phyloP scores from a whole-genome alignment of 345 rosid species.

The Bruguiera parviflora region DNA sequence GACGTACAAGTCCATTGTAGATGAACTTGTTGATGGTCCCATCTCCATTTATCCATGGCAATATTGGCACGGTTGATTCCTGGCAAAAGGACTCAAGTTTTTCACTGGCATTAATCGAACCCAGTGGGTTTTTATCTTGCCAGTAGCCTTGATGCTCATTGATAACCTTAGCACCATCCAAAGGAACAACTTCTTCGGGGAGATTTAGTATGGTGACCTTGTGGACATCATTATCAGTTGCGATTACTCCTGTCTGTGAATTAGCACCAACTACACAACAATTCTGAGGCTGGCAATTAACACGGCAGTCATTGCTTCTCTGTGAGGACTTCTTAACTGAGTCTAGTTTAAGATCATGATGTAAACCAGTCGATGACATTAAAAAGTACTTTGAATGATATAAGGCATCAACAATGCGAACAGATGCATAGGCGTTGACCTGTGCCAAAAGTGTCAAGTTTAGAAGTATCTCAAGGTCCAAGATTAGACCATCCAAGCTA shows the following conservation, averaged over 20 bases:
- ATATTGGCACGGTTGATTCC: constrained; percentile 51
- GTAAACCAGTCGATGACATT: constrained; percentile 34
- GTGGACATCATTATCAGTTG: constrained; percentile 44
- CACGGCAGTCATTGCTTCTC: constrained; percentile 28
- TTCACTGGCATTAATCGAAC: constrained; percentile 23
- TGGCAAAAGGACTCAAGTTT: constrained; percentile 20
- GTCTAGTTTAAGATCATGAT: constrained; percentile 30
- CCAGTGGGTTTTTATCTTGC: constrained; percentile 21
- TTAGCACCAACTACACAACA: constrained; percentile 23
- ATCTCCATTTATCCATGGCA: constrained; percentile 93
- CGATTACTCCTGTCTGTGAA: constrained; percentile 22
- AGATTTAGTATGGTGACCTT: constrained; percentile 85
- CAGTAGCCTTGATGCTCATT: constrained; percentile 28
- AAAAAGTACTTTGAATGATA: constrained; percentile 78
- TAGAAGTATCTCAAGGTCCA: not conserved
- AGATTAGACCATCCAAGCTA: not conserved
- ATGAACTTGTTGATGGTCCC: constrained; percentile 64
- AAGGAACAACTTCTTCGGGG: constrained; percentile 53
- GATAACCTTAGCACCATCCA: constrained; percentile 29
- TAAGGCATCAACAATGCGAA: constrained; percentile 70
- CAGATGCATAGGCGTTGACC: constrained; percentile 71
- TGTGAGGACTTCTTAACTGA: constrained; percentile 31
- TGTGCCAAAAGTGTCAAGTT: constrained; percentile 25
- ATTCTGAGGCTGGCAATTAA: constrained; percentile 29
- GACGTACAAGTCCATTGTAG: constrained; percentile 73